Evolutionary conservation across 768 basidiomycete genomes (phyloP).

Genomic region (Collybiopsis luxurians): DNA sequence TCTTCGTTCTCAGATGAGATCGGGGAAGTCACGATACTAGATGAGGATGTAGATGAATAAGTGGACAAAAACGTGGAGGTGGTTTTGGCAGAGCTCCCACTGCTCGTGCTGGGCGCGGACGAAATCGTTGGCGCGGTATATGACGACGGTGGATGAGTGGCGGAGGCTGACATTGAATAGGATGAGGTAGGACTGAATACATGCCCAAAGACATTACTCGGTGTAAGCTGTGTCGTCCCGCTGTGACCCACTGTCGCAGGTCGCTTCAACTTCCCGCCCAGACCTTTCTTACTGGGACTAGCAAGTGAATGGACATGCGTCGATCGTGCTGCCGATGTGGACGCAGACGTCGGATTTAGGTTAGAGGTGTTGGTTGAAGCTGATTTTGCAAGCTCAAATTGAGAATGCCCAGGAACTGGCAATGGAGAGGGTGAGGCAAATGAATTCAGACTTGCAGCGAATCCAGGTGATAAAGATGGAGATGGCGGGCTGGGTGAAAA

Average conservation of each 20-base stretch:
- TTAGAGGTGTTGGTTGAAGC: no score
- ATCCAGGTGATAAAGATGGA: not conserved
- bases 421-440: not conserved
- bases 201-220: constrained; percentile 1
- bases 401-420: no score
- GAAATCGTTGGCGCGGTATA: not conserved
- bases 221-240: not conserved
- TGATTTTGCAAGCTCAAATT: no score
- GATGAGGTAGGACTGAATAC: constrained; percentile 1
- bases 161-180: not conserved
- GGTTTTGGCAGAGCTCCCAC: not conserved
- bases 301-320: not conserved
- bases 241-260: not conserved
- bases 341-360: no score
- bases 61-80: not conserved
- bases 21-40: not conserved
- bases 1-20: not conserved
- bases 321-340: no score
- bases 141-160: no score
- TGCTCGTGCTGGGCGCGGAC: not conserved
- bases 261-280: not conserved
- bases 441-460: no score
- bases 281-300: no score
- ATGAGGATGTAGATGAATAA: not conserved
- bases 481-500: constrained; percentile 13